Evolutionary conservation across 2,329 filamentous ascomycete genomes (phyloP), one percentile per base, ranked within the genome.

Genomic region (Colletotrichum kahawae): DNA sequence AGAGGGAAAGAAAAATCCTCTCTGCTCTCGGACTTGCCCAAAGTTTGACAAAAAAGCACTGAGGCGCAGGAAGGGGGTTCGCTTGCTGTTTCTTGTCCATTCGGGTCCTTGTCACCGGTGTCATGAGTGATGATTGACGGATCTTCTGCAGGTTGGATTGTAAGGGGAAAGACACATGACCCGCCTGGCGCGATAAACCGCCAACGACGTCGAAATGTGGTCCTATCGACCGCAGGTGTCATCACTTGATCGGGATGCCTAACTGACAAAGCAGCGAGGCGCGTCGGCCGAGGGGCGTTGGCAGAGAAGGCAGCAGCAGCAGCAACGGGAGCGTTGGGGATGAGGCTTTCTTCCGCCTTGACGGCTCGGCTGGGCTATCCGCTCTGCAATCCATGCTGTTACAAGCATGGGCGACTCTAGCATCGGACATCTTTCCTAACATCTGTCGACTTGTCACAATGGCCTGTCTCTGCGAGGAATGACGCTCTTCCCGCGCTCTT

Each of bases 381-480:
- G n/a, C 33, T 59, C 18, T 24, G 21, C 62, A 36, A 3, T n/a
- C 36, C 24, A 38, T 65, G 36, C 12, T n/a, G 27, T 31, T n/a
- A 31, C 36, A 43, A 34, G 60, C 59, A 67, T 48, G n/a, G 59
- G 34, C 29, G 21, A 71, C 43, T 57, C 54, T 63, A 56, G 62
- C 68, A 16, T 62, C 68, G 62, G 72, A 72, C 24, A 56, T 48
- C 31, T 34, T 56, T 43, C 63, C 72, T 8, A 63, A 57, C 56
- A 57, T 48, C 34, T n/a, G 7, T 60, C 70, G 65, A 72, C 72
- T 65, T 63, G 62, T 71, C 68, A 67, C 54, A 54, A 71, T 51
- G 68, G 68, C 63, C 38, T 72, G 43, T 57, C 54, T 8, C 21
- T 38, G 27, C 24, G 14, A 18, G 10, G 14, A 62, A 56, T 59